Evolutionary conservation across 352 stramenopile species (phyloP).

Genomic region (Phytophthora gonapodyides): DNA sequence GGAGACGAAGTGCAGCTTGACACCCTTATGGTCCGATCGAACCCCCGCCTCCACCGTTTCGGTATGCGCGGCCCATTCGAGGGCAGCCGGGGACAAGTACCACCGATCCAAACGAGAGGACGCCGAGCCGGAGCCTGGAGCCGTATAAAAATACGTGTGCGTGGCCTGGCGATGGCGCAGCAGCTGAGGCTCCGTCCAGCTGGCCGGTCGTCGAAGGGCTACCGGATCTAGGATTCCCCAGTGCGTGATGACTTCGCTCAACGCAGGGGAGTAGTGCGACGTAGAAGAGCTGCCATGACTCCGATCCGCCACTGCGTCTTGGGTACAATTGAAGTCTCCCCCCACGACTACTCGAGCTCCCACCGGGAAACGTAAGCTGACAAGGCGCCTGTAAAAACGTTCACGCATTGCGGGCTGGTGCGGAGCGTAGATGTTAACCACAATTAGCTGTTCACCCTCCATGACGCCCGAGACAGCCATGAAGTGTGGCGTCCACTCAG

Average conservation of each 20-base stretch:
- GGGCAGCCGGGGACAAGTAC: background rate
- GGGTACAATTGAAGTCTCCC: conserved; percentile 3
- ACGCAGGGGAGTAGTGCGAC: background rate
- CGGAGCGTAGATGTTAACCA: background rate
- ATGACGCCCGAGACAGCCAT: background rate
- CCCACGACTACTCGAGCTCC: background rate
- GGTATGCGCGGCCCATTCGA: background rate
- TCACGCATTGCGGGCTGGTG: background rate
- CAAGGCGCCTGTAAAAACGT: background rate
- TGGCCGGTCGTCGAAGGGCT: background rate
- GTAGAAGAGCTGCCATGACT: background rate
- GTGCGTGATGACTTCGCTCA: background rate
- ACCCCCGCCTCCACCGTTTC: no score
- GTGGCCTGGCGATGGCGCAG: background rate
- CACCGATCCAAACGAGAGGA: background rate
- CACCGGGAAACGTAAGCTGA: background rate
- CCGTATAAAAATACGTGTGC: background rate
- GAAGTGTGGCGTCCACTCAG: background rate
- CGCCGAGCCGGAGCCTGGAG: background rate
- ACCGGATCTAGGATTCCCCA: conserved; percentile 2
- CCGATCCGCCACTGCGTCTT: background rate
- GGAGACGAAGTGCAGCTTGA: background rate
- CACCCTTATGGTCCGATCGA: background rate
- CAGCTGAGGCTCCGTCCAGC: background rate
- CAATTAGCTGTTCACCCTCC: background rate